Base-by-base conservation (phyloP, 2,329 filamentous ascomycete species). In the Rutstroemia sp. region DNA sequence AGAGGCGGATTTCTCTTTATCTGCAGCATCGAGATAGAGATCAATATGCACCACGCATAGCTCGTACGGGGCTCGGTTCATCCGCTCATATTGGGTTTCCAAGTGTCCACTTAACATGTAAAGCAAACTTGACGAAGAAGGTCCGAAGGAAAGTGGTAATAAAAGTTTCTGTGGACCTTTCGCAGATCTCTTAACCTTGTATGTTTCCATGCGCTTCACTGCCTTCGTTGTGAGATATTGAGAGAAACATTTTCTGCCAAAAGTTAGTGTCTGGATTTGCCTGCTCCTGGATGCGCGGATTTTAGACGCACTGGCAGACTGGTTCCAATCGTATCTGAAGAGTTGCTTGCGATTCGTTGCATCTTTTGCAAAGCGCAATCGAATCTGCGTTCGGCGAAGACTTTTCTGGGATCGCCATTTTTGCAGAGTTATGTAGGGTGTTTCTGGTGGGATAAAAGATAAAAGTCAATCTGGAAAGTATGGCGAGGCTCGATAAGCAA, bases 81-180 rank as follows among this genome's bases (percentile, higher is more conserved):
- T 83, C 58, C 82, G 85, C 45, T 78, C 75, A 42, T 79, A 77
- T 69, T 92, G 87, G 54, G 78, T 79, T 62, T 80, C 76, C 47
- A 88, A 76, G 66, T 90, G 88, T 59, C 79, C 74, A 70, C 89
- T 81, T 54, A 97, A 75, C 21, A 95, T 78, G 65, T 92, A 81
- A 30, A 95, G 76, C 45, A 99, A 76, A 14, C 84, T 81, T 14
- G 87, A 79, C 0, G 92, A 97, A 1, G 88, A 94, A 1, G 87
- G 76, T 0, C 94, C 92, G 65, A 90, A 86, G 0, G 92, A 96
- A 1, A 96, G 75, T 5, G 91, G 90, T 19, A 96, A 75, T 18
- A 96, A 75, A 49, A 96, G 80, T 67, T 68, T 73, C 62, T 65
- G 61, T 66, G 68, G 59, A 66, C 70, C 57, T 51, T 70, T 67